These are phyloP conservation scores for Xylaria sp. DNA, from an alignment of 2,329 filamentous ascomycete genomes.

Conservation along the genomic window DNA sequence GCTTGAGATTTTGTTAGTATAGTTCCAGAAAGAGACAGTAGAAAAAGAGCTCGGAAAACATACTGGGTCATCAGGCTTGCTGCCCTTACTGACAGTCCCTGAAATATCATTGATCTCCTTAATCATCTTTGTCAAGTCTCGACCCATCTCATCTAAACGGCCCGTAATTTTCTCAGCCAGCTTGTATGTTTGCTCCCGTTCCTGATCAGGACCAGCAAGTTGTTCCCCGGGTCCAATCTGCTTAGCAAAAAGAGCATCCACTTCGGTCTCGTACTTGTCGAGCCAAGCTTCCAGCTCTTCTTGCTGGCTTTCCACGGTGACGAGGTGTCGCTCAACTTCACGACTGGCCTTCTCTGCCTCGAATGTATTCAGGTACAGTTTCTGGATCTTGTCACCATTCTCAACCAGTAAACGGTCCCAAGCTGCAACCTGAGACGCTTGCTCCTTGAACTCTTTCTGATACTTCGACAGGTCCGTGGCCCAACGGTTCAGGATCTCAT, in stretches of 20 bases:
- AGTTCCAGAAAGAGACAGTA: slow-evolving; percentile 19
- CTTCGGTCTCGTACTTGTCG: slow-evolving; percentile 89
- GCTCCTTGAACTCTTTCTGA: slow-evolving; percentile 93
- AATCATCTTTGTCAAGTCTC: slow-evolving; percentile 94
- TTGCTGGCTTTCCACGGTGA: slow-evolving; percentile 90
- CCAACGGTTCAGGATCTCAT: slow-evolving; percentile 98
- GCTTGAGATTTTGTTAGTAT: slow-evolving; percentile 59
- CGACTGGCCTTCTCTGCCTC: slow-evolving; percentile 93
- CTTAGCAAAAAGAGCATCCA: slow-evolving; percentile 86
- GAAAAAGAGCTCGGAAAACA: slow-evolving; percentile 14
- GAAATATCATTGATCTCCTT: slow-evolving; percentile 97
- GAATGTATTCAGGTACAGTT: slow-evolving; percentile 89
- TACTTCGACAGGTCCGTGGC: slow-evolving; percentile 95
- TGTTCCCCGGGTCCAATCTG: slow-evolving; percentile 80
- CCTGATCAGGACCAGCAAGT: slow-evolving; percentile 89
- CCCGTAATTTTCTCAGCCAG: slow-evolving; percentile 92
- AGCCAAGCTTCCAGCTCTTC: slow-evolving; percentile 89
- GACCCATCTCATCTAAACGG: slow-evolving; percentile 91
- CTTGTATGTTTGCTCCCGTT: slow-evolving; percentile 96
- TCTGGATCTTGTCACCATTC: slow-evolving; percentile 94
- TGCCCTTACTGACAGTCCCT: slow-evolving; percentile 87
- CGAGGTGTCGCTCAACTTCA: slow-evolving; percentile 92
- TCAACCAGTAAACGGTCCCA: slow-evolving; percentile 95
- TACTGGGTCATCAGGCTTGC: slow-evolving; percentile 88
- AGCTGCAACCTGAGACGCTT: slow-evolving; percentile 84